Base-by-base conservation (phyloP, 768 basidiomycete genomes). In the Dentipellis sp. region DNA sequence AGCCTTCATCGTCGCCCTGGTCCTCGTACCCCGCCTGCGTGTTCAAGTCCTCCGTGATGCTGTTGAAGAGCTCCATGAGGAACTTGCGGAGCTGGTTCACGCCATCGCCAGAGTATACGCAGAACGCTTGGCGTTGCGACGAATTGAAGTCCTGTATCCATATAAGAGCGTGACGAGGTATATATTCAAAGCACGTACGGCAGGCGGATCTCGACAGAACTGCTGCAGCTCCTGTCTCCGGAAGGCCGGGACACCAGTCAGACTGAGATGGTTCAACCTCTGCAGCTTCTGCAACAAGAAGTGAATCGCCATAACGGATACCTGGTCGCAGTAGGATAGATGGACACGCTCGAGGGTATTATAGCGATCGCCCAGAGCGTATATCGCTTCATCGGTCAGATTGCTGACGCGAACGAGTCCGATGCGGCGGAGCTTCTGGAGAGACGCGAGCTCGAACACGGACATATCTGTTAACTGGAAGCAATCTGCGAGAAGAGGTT, bases 241-340 rank as follows among this genome's bases (percentile, higher is more conserved):
- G 74, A 99, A 98, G 6, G 92, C 83, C 9, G 86, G 85, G 35
- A 99, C 88, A n/a, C 94, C 97, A n/a, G 97, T 97, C 59, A 99
- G 71, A 69, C 93, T 95, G 49, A 99, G 78, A 73, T 99, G 97
- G 1, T 92, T 97, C 34, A 99, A 75, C 62, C 90, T 89, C 65
- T 84, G 83, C n/a, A 98, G 78, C 65, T 87, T 86, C 66, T 88
- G 84, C 45, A 99, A 79, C 47, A 99, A 78, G 69, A 87, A 91
- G 65, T 94, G 88, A 50, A 98, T 82, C 16, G 94, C 94, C 74
- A 86, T 80, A 63, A 97, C 90, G 6, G 89, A 84, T 55, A 99
- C 88, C 65, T 94, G 90, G 68, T 97, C 92, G 69, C 97, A 99
- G 67, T 98, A 97, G 2, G 93, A 97, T 50, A 99, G 75, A 71